phyloP scores from a whole-genome alignment of 2,329 filamentous ascomycete species.

The Pestalotiopsis sp. region DNA sequence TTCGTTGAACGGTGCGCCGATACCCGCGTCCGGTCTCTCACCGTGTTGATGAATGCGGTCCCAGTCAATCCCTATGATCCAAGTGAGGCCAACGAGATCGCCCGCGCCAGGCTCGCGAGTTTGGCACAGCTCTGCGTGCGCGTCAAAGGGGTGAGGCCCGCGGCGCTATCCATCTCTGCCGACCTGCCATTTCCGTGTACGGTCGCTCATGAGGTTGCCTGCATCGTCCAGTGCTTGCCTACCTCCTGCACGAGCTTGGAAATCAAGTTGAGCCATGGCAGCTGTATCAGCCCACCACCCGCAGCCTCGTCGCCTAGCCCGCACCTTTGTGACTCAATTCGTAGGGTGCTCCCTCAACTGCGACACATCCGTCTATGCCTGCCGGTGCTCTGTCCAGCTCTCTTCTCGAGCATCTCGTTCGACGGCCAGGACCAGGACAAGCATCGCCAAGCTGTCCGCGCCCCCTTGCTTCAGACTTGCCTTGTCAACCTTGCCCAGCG shows the following conservation, averaged over 20 bases:
- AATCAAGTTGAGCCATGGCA: not conserved
- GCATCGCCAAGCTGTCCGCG: slow-evolving; percentile 1
- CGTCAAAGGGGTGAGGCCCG: not conserved
- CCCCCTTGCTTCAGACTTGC: slow-evolving; percentile 18
- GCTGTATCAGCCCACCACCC: not conserved
- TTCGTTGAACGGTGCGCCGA: not conserved
- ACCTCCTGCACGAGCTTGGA: not conserved
- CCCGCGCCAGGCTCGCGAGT: not conserved
- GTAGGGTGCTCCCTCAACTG: not conserved
- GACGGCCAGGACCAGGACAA: slow-evolving; percentile 2
- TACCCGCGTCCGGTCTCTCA: not conserved
- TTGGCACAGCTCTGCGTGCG: not conserved
- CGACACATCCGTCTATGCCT: not conserved
- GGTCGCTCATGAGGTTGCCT: not conserved
- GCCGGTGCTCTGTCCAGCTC: not conserved
- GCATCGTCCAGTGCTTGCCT: not conserved
- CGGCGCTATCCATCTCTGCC: not conserved
- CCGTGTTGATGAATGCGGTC: not conserved
- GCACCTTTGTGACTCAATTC: not conserved
- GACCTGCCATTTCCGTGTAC: not conserved
- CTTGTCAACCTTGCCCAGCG: slow-evolving; percentile 17
- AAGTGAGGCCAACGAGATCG: not conserved
- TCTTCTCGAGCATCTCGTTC: not conserved
- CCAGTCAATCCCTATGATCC: not conserved
- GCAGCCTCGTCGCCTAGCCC: not conserved